Base-by-base conservation (phyloP, 1,284 basidiomycete genomes). In the Vanrija humicola region DNA sequence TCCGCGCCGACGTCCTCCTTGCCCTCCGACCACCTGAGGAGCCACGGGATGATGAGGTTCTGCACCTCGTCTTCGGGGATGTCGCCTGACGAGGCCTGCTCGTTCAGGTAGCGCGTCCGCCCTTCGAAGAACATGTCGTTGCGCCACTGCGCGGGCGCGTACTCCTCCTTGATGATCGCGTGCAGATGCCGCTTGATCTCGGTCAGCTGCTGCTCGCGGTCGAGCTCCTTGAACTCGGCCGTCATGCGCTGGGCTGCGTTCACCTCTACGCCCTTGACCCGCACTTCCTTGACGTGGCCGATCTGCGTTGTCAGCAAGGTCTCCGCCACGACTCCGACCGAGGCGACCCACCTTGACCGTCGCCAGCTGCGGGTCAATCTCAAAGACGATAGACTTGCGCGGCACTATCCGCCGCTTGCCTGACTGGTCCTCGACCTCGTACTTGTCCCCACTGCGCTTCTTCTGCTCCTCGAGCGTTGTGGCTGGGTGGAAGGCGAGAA, bases 1-100 rank as follows among this genome's bases (percentile, higher is more conserved):
- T 40, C 25, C 1, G 18, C 21, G 7, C 50, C 48, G 3, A 39
- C 21, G 48, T 34, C 54, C 18, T 56, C 38, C 21, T 66, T 21
- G 21, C 59, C 61, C 68, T n/a, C n/a, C n/a, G n/a, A n/a, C n/a
- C 68, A 72, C 43, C 64, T 44, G 48, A 46, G 34, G 43, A 73
- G 49, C 43, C 65, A 63, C 0, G 66, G 64, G 6, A 66, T 28
- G 38, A 69, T 48, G 5, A 61, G 55, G 6, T 61, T 39, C 3
- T 56, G 50, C 10, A 62, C 46, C 21, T 71, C 66, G 8, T 56
- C 51, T 23, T 64, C 59, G 6, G 43, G 19, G 6, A 71, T 54
- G 43, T 69, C 69, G 1, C 70, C 72, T 59, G 61, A 28, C 25
- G 25, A 2, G 52, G 50, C 23, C 51, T 23, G 10, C 16, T 26